These are phyloP conservation scores for Phytophthora cryptogea DNA, from an alignment of 352 stramenopile genomes.

Conservation along the genomic window DNA sequence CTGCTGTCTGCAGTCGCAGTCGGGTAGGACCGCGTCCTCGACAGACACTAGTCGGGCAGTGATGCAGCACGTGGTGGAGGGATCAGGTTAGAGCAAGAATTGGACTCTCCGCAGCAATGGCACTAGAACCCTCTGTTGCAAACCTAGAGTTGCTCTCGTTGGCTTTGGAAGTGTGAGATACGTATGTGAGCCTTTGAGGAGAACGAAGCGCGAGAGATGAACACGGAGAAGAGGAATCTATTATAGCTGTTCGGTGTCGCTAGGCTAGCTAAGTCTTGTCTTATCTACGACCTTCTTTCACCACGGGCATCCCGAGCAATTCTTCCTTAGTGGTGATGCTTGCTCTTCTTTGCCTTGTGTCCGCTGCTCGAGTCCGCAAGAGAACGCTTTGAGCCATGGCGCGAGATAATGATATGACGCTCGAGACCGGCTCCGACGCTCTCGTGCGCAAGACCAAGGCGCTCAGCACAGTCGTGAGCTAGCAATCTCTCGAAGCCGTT, in stretches of 20 bases:
- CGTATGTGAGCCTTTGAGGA: slow-evolving; percentile 17
- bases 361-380: slow-evolving; percentile 6
- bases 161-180: slow-evolving; percentile 27
- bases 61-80: slow-evolving; percentile 10
- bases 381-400: slow-evolving; percentile 23
- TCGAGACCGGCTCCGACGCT: slow-evolving; percentile 73
- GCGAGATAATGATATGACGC: slow-evolving; percentile 79
- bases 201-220: slow-evolving; percentile 28
- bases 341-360: slow-evolving; percentile 42
- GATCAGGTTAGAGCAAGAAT: slow-evolving; percentile 33
- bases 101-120: slow-evolving; percentile 23
- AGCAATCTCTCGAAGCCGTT: slow-evolving; percentile 85
- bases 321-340: slow-evolving; percentile 23
- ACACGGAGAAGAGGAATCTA: slow-evolving; percentile 39
- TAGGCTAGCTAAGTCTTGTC: slow-evolving; percentile 21
- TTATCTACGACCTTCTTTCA: slow-evolving; percentile 7
- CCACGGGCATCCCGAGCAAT: background rate
- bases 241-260: slow-evolving; percentile 36
- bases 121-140: slow-evolving; percentile 27
- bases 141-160: slow-evolving; percentile 19
- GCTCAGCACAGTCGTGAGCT: slow-evolving; percentile 82
- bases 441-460: slow-evolving; percentile 71
- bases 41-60: slow-evolving; percentile 6
- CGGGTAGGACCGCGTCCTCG: slow-evolving; percentile 13
- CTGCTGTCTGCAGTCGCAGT: slow-evolving; percentile 12